Conservation (phyloP, 768 basidiomycete genomes). For the Sutorius australiensis region DNA sequence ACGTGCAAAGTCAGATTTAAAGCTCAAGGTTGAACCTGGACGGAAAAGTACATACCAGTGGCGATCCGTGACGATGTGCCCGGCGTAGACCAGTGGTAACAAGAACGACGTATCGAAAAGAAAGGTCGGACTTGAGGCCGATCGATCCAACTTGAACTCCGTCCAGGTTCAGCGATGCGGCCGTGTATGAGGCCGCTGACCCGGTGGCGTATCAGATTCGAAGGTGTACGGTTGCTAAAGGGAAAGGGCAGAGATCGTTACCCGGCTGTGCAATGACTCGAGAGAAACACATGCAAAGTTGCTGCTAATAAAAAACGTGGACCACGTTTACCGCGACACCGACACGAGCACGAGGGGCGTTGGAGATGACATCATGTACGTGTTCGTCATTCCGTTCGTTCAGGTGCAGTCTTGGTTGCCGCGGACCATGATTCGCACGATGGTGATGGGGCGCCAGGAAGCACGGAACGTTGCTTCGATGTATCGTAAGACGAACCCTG, state of each 20-base stretch:
- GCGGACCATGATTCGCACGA: conserved; percentile 4
- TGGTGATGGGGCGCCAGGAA: conserved; percentile 9
- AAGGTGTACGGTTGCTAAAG: background rate
- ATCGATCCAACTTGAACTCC: background rate
- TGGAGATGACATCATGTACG: background rate
- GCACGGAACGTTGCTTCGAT: background rate
- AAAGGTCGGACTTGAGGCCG: background rate
- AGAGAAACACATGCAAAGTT: background rate
- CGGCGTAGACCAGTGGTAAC: background rate
- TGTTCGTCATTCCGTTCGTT: background rate
- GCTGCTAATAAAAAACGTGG: background rate
- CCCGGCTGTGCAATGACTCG: background rate
- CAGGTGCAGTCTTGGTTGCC: conserved; percentile 6
- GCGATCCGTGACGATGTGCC: background rate
- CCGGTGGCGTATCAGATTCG: background rate
- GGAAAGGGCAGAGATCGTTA: background rate
- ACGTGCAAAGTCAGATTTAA: background rate
- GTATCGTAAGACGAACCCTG: background rate
- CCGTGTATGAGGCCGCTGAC: background rate
- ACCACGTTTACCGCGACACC: background rate
- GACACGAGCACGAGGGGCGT: conserved; percentile 6
- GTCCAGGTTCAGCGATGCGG: background rate
- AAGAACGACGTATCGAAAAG: background rate
- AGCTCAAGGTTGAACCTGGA: background rate
- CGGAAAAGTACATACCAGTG: background rate